Percentiles rank a stretch among this genome's conserved stretches.
These are phyloP conservation scores for Botrytis fabae DNA, from an alignment of 2,329 filamentous ascomycete genomes.

Conservation along the genomic window DNA sequence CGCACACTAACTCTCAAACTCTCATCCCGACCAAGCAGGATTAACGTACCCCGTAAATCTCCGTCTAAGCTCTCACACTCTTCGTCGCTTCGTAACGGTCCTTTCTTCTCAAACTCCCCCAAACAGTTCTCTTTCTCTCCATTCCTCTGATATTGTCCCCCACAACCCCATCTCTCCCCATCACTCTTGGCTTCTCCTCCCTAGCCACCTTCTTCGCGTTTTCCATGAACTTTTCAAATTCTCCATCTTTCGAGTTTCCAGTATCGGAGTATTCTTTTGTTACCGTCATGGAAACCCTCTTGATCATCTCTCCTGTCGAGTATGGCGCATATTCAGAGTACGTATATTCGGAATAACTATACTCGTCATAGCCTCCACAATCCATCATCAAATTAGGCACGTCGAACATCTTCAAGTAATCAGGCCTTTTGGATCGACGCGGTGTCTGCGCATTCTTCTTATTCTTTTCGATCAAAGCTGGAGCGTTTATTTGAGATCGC, in stretches of 20 bases:
- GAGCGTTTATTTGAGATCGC: not conserved
- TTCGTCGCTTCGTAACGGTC: not conserved
- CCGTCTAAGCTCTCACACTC: not conserved
- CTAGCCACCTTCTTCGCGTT: not conserved
- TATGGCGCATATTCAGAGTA: not conserved
- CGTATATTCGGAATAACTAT: not conserved
- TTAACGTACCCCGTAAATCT: not conserved
- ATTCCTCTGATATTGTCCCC: not conserved
- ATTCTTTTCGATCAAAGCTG: not conserved
- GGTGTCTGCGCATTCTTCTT: not conserved
- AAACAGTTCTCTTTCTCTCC: not conserved
- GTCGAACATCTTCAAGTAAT: not conserved
- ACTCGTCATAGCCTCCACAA: not conserved
- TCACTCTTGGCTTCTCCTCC: not conserved
- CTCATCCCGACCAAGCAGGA: not conserved
- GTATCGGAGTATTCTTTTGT: not conserved
- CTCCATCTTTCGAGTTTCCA: not conserved
- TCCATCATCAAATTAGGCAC: constrained; percentile 18
- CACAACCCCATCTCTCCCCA: not conserved
- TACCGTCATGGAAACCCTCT: not conserved
- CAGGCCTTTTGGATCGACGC: not conserved
- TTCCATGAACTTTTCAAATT: not conserved
- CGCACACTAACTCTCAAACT: not conserved
- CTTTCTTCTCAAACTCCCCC: not conserved
- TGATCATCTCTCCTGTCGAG: not conserved